Base-by-base conservation (phyloP, 139 green algal species). In the Chlorella vulgaris region DNA sequence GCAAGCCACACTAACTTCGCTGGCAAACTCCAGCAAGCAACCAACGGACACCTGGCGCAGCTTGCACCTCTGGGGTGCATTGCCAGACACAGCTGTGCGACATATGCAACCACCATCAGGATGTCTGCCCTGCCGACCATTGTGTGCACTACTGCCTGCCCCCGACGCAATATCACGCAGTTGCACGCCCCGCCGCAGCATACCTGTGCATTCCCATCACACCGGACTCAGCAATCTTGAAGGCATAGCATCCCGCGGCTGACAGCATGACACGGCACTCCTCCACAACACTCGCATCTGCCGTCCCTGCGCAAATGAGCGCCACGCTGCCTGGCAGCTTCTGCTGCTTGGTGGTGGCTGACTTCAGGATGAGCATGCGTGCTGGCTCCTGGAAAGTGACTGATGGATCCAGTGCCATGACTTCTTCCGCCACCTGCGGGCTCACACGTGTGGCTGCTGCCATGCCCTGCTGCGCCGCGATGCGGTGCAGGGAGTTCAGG, bases 291-390 rank as follows among this genome's bases (percentile, higher is more conserved):
- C 28, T 28, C 42, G 87, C 74, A 70, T 93, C 87, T 0, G 92
- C 93, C 5, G 91, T 93, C 38, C 93, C 93, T 1, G 86, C 90
- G 26, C 82, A 88, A 24, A 97, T 76, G 0, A 97, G 68, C 21
- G 87, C 92, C 53, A 97, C 85, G 10, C 84, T 94, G 50, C 93
- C 93, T 38, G 91, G 91, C 61, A 95, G 86, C n/a, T 84, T 79
- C 67, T 80, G 74, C 76, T 88, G 85, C 74, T 80, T 69, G 21
- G 82, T 86, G 1, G 70, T 76, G 26, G 70, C 18, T 4, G 81
- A 76, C 71, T 83, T 81, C 21, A 88, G 70, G 7, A 66, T 61
- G 33, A 92, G 69, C 24, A 86, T 80, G 50, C 53, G 73, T 24
- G 80, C 89, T 26, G 58, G 67, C 2, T 65, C 83, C 39, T 91